Evolutionary conservation across 1,139 yeast genomes (phyloP).

Genomic region (Pichia sp.): DNA sequence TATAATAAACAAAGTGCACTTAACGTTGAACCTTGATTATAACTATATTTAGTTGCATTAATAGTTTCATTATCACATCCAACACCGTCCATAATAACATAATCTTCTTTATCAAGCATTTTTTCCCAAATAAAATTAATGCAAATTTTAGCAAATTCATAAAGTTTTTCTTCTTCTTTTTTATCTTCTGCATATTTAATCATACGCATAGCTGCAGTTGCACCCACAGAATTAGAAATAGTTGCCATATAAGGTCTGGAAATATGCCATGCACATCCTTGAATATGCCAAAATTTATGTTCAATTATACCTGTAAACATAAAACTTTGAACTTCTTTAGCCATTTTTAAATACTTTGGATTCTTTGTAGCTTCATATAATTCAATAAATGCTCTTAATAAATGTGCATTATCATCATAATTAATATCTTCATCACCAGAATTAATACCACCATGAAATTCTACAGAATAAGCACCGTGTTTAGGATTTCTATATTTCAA

Average conservation of each 20-base stretch:
- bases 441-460: slow-evolving; percentile 34
- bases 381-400: slow-evolving; percentile 58
- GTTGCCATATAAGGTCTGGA: slow-evolving; percentile 55
- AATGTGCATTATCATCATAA: slow-evolving; percentile 75
- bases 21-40: slow-evolving; percentile 62
- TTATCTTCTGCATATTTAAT: slow-evolving; percentile 34
- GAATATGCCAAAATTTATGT: slow-evolving; percentile 38
- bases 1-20: slow-evolving; percentile 51
- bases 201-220: slow-evolving; percentile 52
- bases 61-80: slow-evolving; percentile 42
- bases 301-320: slow-evolving; percentile 50
- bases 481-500: slow-evolving; percentile 48
- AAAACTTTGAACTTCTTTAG: slow-evolving; percentile 54
- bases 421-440: slow-evolving; percentile 62
- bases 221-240: slow-evolving; percentile 66
- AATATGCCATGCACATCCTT: slow-evolving; percentile 65
- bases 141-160: slow-evolving; percentile 37
- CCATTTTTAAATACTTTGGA: slow-evolving; percentile 47
- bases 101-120: slow-evolving; percentile 50
- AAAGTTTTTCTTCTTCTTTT: slow-evolving; percentile 20
- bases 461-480: slow-evolving; percentile 73
- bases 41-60: slow-evolving; percentile 58
- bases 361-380: slow-evolving; percentile 67
- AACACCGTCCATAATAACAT: slow-evolving; percentile 58
- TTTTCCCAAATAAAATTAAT: slow-evolving; percentile 37